Evolutionary conservation across 2,329 filamentous ascomycete species (phyloP).

Genomic region (Niveomyces coronatus): DNA sequence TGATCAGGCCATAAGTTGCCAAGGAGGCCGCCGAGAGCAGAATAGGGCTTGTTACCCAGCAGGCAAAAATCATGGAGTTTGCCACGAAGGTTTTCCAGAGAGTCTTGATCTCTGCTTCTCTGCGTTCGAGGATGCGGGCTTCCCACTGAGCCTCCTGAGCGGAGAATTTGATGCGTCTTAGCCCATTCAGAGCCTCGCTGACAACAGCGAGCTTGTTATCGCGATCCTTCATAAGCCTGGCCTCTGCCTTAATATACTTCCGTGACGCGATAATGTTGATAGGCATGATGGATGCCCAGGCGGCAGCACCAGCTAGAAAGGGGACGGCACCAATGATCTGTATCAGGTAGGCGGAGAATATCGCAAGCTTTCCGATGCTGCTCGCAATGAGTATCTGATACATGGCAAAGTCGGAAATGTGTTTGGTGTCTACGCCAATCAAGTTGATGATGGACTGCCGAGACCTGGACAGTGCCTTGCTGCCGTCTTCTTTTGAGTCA

Average conservation of each 20-base stretch:
- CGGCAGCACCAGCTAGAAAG: conserved; percentile 52
- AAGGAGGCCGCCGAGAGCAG: conserved; percentile 62
- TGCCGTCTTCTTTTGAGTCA: conserved; percentile 38
- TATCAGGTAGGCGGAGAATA: conserved; percentile 58
- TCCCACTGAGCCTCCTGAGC: conserved; percentile 69
- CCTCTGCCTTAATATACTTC: conserved; percentile 54
- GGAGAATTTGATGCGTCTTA: conserved; percentile 76
- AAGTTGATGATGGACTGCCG: conserved; percentile 67
- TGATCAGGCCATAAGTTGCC: conserved; percentile 52
- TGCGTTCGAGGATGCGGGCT: conserved; percentile 50
- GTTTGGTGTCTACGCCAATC: conserved; percentile 61
- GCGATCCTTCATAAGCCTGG: conserved; percentile 61
- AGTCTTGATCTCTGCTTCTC: conserved; percentile 55
- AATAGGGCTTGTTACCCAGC: conserved; percentile 68
- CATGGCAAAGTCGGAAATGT: conserved; percentile 56
- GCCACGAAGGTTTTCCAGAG: conserved; percentile 57
- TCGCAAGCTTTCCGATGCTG: conserved; percentile 50
- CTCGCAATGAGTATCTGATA: conserved; percentile 56
- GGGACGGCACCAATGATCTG: conserved; percentile 64
- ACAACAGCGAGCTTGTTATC: conserved; percentile 67
- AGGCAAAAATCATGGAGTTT: conserved; percentile 52
- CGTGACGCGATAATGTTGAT: conserved; percentile 58
- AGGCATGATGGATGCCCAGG: conserved; percentile 55
- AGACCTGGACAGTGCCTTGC: conserved; percentile 27
- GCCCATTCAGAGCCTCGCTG: conserved; percentile 66